These are phyloP conservation scores for Cystofilobasidium macerans DNA, from an alignment of 768 basidiomycete genomes.

Conservation along the genomic window DNA sequence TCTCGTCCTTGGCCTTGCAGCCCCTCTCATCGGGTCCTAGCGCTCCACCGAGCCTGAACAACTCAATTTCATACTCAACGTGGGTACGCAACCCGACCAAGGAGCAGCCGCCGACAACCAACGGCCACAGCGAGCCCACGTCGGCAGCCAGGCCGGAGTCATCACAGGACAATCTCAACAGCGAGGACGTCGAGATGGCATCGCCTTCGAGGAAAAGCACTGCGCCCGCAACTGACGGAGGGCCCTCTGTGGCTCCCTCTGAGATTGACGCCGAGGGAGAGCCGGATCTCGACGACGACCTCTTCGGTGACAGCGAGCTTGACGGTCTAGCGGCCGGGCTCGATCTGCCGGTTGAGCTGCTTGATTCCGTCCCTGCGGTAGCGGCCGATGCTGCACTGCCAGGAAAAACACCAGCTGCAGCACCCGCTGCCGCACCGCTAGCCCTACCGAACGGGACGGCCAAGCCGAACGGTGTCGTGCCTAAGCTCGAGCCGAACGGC, in stretches of 20 bases:
- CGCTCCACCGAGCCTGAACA: not conserved
- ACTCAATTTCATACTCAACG: constrained; percentile 9
- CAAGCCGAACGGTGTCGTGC: constrained; percentile 10
- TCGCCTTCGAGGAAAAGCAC: not conserved
- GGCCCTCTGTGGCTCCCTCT: not conserved
- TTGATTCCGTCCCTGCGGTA: constrained; percentile 26
- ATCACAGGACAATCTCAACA: constrained; percentile 74
- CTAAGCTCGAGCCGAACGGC: constrained; percentile 28
- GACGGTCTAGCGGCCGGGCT: not conserved
- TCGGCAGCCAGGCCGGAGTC: constrained; percentile 41
- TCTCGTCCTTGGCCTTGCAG: constrained; percentile 66
- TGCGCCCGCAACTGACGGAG: not conserved
- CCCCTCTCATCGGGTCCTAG: constrained; percentile 40
- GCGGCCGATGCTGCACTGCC: constrained; percentile 1
- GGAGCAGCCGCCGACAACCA: too few relatives aligned
- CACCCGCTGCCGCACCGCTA: not conserved
- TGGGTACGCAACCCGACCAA: not conserved
- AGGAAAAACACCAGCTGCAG: constrained; percentile 9
- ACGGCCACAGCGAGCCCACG: too few relatives aligned
- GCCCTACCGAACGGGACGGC: not conserved
- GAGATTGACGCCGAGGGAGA: constrained; percentile 39
- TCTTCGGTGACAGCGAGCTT: not conserved
- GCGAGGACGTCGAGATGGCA: constrained; percentile 43
- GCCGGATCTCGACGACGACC: constrained; percentile 41
- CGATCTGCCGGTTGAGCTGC: not conserved